Percentiles rank a stretch among this genome's conserved stretches.
Conservation (phyloP, 75 land plant species). For the Sequoia sempervirens region DNA sequence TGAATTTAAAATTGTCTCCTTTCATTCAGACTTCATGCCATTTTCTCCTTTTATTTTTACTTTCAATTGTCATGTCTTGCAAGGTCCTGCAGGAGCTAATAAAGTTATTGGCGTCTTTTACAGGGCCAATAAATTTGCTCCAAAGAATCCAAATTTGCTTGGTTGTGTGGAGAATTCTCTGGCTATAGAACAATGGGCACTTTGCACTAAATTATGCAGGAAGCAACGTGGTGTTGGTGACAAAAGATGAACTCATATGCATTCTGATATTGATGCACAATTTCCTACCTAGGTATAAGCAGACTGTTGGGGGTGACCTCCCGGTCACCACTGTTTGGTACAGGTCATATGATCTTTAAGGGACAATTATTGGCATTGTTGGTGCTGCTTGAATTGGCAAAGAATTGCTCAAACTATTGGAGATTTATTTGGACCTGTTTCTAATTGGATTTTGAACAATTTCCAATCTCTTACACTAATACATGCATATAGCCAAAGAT, state of each 20-base stretch:
- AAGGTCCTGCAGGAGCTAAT: constrained; percentile 59
- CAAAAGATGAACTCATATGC: constrained; percentile 97
- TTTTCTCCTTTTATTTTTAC: background rate
- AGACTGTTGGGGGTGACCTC: constrained; percentile 74
- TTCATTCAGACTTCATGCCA: background rate
- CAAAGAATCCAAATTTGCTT: constrained; percentile 67
- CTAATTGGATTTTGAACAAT: background rate
- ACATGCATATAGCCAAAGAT: too few relatives aligned
- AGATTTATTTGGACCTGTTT: constrained; percentile 17
- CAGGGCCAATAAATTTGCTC: constrained; percentile 76
- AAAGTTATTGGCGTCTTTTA: constrained; percentile 88
- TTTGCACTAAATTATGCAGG: constrained; percentile 26
- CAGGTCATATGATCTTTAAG: constrained; percentile 83
- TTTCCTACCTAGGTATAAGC: constrained; percentile 73
- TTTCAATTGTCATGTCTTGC: background rate
- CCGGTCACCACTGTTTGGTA: constrained; percentile 74
- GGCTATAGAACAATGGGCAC: constrained; percentile 68
- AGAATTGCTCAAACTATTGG: constrained; percentile 73
- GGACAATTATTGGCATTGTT: constrained; percentile 7
- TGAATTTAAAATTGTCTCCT: background rate
- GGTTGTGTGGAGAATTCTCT: constrained; percentile 71
- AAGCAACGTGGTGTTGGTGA: constrained; percentile 88
- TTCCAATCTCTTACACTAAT: background rate
- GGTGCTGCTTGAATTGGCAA: too few relatives aligned
- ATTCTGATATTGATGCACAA: constrained; percentile 80